Evolutionary conservation across 192 early-diverging fungal genomes (phyloP), one percentile per base, ranked within the genome.

Genomic region (Jimgerdemannia lactiflua): DNA sequence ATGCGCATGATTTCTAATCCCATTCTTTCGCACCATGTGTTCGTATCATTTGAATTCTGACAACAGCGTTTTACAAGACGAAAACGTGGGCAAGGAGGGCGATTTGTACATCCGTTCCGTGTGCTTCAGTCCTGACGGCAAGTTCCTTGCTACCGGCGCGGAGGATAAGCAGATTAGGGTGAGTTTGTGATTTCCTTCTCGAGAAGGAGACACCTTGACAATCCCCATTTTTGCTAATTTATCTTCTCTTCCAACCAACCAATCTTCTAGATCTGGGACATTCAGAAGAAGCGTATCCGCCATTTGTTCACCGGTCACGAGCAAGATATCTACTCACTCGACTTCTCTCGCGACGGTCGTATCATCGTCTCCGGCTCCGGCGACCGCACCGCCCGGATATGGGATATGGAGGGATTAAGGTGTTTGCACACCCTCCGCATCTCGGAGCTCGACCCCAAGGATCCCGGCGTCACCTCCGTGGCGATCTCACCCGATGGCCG

Each of bases 101-200:
- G 98, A 99, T 83, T 84, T 98, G 69, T 99, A 99, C 75, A 96
- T 99, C 80, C 92, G 98, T 29, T 95, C 93, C 4, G 96, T 99
- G 59, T 94, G 94, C 85, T 99, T 99, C 78, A 95, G 93, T 75
- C 96, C 98, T 14, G 96, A 97, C 75, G 92, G 92, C 67, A 90
- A 92, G 72, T 92, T 85, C 71, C 86, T 99, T 39, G 97, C 96
- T 18, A 97, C 97, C 4, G 97, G 97, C 54, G 96, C 96, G 4
- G 97, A 99, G 79, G 97, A 99, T 79, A 96, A 91, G 78, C 90
- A 95, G 73, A 95, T 99, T 73, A 90, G 97, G 54, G 89, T 95
- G 76, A 75, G 80, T 71, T 40, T 68, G 29, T 29, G 29, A 29
- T 40, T 69, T 63, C 43, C 20, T 59, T 29, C 29, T 29, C 0